These are phyloP conservation scores for Lachnellula willkommii DNA, from an alignment of 2,329 filamentous ascomycete species.

Conservation along the genomic window DNA sequence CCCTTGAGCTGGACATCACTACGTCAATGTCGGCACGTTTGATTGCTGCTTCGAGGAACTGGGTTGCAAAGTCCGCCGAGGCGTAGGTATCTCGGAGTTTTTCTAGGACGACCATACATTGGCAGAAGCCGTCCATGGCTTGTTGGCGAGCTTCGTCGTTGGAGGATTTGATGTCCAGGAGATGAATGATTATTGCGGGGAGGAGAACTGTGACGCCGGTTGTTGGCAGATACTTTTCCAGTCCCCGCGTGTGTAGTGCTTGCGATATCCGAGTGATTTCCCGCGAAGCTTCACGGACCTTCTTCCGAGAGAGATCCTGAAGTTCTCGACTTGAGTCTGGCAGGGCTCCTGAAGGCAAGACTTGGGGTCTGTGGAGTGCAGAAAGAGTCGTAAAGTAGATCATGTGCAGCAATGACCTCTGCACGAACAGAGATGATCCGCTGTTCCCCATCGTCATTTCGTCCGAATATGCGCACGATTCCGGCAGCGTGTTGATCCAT, in stretches of 20 bases:
- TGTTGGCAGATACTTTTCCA: conserved; percentile 78
- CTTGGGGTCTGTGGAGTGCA: conserved; percentile 84
- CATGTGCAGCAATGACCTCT: conserved; percentile 86
- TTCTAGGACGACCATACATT: conserved; percentile 89
- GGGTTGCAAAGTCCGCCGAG: conserved; percentile 91
- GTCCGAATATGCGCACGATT: conserved; percentile 63
- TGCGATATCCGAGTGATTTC: conserved; percentile 82
- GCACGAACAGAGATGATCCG: conserved; percentile 56
- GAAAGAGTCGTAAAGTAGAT: conserved; percentile 89
- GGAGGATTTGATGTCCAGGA: conserved; percentile 85
- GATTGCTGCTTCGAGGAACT: conserved; percentile 87
- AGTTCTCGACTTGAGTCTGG: conserved; percentile 57
- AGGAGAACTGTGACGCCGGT: conserved; percentile 87
- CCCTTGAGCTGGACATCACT: conserved; percentile 9
- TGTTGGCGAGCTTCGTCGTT: conserved; percentile 64
- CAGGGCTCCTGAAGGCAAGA: conserved; percentile 61
- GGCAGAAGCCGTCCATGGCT: conserved; percentile 75
- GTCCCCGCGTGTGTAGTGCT: conserved; percentile 64
- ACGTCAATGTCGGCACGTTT: conserved; percentile 69
- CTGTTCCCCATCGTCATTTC: conserved; percentile 53
- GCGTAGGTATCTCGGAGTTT: conserved; percentile 84
- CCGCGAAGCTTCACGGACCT: conserved; percentile 76
- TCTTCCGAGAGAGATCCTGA: conserved; percentile 75
- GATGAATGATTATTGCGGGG: conserved; percentile 88
- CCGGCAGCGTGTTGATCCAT: conserved; percentile 70